A percentile compares a stretch with the other conserved stretches of the same genome.
phyloP scores from a whole-genome alignment of 2,329 filamentous ascomycete species.

The Epichloe gansuensis region DNA sequence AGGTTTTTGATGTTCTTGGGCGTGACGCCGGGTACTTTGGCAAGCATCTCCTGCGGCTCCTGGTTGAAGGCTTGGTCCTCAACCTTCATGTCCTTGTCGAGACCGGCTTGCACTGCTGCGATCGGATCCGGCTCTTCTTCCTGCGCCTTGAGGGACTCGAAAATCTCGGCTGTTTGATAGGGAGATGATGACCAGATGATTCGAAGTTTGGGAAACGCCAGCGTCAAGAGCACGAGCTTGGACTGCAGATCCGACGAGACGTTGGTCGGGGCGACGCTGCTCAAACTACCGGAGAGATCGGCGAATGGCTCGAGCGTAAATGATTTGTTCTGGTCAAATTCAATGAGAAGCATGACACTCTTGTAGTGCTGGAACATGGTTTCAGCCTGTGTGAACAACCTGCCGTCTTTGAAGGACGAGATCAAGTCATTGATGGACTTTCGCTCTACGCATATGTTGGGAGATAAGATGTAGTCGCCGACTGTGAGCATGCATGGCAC shows the following conservation, averaged over 20 bases:
- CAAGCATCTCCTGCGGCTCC: conserved; percentile 82
- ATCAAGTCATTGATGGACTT: conserved; percentile 90
- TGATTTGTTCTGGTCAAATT: conserved; percentile 94
- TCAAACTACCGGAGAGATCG: conserved; percentile 48
- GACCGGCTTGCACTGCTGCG: conserved; percentile 68
- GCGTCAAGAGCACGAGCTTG: conserved; percentile 80
- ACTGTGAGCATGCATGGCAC: conserved; percentile 94
- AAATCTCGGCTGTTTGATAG: conserved; percentile 95
- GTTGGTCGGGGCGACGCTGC: conserved; percentile 46
- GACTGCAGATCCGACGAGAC: conserved; percentile 66
- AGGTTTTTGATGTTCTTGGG: conserved; percentile 64
- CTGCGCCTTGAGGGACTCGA: conserved; percentile 81
- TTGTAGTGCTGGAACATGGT: conserved; percentile 92
- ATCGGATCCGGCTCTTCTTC: conserved; percentile 85
- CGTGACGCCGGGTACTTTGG: conserved; percentile 71
- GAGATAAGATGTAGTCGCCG: conserved; percentile 88
- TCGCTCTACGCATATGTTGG: conserved; percentile 82
- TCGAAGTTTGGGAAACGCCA: conserved; percentile 79
- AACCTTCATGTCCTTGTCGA: conserved; percentile 42
- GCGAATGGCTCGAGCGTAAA: conserved; percentile 83
- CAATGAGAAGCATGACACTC: conserved; percentile 80
- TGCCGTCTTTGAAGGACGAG: conserved; percentile 79
- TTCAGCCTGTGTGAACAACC: conserved; percentile 84
- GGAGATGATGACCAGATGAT: conserved; percentile 91
- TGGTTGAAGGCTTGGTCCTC: conserved; percentile 67